Conservation (phyloP, 1,284 basidiomycete genomes). For the Afroboletus lepidellus region DNA sequence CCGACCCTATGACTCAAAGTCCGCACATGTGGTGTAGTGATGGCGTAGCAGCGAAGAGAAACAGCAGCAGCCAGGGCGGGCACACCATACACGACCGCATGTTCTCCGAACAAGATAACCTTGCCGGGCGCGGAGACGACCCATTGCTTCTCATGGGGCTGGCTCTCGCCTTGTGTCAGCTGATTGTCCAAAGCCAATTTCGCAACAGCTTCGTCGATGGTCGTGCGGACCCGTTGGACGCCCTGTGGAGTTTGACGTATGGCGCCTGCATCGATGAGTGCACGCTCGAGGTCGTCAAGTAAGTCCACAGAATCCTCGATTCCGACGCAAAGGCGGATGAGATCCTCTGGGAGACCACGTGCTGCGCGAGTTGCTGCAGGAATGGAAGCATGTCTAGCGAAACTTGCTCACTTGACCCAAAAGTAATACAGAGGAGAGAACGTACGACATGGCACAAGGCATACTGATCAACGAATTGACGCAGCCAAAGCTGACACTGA, state of each 20-base stretch:
- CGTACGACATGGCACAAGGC: slow-evolving; percentile 99
- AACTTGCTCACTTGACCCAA: slow-evolving; percentile 8
- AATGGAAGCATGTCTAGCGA: slow-evolving; percentile 89
- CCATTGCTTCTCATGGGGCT: slow-evolving; percentile 62
- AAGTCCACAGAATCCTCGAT: slow-evolving; percentile 96
- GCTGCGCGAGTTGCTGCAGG: slow-evolving; percentile 90
- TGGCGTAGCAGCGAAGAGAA: slow-evolving; percentile 92
- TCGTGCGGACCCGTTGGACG: slow-evolving; percentile 39
- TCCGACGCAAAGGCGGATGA: slow-evolving; percentile 97
- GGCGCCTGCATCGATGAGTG: slow-evolving; percentile 89
- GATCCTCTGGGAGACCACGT: slow-evolving; percentile 93
- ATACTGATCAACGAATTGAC: slow-evolving; percentile 99
- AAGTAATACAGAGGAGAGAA: slow-evolving; percentile 25
- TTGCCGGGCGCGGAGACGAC: slow-evolving; percentile 96
- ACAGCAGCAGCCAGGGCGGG: slow-evolving; percentile 95
- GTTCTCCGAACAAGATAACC: slow-evolving; percentile 97
- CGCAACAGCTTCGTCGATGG: slow-evolving; percentile 63
- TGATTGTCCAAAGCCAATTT: slow-evolving; percentile 49
- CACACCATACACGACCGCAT: slow-evolving; percentile 98
- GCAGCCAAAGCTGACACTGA: slow-evolving; percentile 96
- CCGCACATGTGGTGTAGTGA: slow-evolving; percentile 64
- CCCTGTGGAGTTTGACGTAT: slow-evolving; percentile 57
- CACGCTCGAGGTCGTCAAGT: slow-evolving; percentile 92
- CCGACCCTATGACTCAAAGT: slow-evolving; percentile 54
- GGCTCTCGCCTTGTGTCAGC: slow-evolving; percentile 9